Evolutionary conservation across 2,329 filamentous ascomycete species (phyloP).

Genomic region (Aureobasidium sp.): DNA sequence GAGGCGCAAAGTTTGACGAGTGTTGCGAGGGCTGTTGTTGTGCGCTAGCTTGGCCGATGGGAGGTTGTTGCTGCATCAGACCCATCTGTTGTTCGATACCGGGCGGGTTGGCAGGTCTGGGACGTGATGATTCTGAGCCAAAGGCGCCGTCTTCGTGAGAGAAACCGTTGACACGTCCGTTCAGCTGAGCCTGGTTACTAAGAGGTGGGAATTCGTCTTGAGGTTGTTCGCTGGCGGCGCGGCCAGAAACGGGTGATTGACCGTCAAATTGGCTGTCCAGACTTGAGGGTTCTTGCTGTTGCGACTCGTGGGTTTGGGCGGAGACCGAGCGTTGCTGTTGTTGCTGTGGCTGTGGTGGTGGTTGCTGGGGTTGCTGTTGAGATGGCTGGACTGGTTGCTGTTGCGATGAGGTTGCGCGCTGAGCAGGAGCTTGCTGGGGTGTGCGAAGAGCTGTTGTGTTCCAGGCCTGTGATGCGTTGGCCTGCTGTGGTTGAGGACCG

Average conservation of each 20-base stretch:
- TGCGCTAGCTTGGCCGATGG: conserved; percentile 18
- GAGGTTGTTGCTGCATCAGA: conserved; percentile 15
- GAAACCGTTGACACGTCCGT: conserved; percentile 38
- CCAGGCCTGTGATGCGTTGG: conserved; percentile 59
- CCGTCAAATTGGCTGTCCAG: conserved; percentile 61
- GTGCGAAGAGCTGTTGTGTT: conserved; percentile 63
- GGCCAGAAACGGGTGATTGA: conserved; percentile 58
- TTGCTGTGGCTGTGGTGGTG: conserved; percentile 42
- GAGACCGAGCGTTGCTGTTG: conserved; percentile 43
- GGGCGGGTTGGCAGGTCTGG: conserved; percentile 12
- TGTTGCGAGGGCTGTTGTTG: conserved; percentile 22
- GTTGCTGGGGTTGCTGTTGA: conserved; percentile 42
- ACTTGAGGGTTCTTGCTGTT: conserved; percentile 35
- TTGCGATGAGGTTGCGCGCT: conserved; percentile 42
- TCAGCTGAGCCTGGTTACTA: conserved; percentile 49
- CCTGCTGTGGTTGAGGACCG: conserved; percentile 61
- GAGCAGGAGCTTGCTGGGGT: conserved; percentile 34
- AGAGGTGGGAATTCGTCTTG: conserved; percentile 70
- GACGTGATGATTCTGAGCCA: conserved; percentile 1
- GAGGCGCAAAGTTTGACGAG: conserved; percentile 21
- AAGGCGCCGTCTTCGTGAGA: conserved; percentile 23
- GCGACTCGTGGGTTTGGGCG: conserved; percentile 4
- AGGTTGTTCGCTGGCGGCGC: conserved; percentile 55
- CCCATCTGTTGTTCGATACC: conserved; percentile 21
- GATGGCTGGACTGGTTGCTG: conserved; percentile 43